phyloP scores from a whole-genome alignment of 805 yeast genomes.

The Debaryomyces prosopidis region DNA sequence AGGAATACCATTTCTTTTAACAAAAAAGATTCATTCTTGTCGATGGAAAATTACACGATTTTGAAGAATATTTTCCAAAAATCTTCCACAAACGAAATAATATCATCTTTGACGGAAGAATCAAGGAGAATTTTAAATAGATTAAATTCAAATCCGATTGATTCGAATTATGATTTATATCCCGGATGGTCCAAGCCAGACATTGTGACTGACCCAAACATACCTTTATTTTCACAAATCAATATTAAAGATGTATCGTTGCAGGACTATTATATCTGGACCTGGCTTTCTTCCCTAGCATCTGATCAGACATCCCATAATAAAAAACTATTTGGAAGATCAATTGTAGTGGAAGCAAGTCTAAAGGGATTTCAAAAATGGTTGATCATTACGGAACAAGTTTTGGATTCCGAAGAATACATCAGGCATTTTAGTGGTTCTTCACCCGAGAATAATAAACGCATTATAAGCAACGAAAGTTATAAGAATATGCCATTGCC shows the following conservation, averaged over 20 bases:
- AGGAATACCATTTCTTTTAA: conserved; percentile 62
- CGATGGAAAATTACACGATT: conserved; percentile 76
- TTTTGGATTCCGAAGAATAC: conserved; percentile 41
- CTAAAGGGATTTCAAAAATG: conserved; percentile 77
- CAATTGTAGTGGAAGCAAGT: conserved; percentile 79
- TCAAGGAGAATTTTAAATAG: conserved; percentile 58
- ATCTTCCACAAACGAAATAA: conserved; percentile 51
- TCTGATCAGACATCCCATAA: conserved; percentile 67
- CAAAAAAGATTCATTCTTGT: conserved; percentile 65
- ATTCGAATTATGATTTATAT: conserved; percentile 36
- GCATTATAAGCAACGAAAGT: neutral
- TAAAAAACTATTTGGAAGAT: conserved; percentile 75
- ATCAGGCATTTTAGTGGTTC: conserved; percentile 18
- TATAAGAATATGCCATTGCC: conserved; percentile 22
- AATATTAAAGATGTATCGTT: conserved; percentile 61
- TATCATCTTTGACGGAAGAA: conserved; percentile 69
- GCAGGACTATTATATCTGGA: conserved; percentile 89
- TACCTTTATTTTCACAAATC: conserved; percentile 40
- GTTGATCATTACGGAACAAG: conserved; percentile 73
- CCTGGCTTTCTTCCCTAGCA: conserved; percentile 80
- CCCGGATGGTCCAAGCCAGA: conserved; percentile 36
- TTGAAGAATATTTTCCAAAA: conserved; percentile 69
- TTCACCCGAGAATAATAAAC: neutral
- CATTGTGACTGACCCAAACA: conserved; percentile 20
- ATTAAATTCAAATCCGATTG: conserved; percentile 35